These are phyloP conservation scores for Hirsutella thompsonii DNA, from an alignment of 2,329 filamentous ascomycete genomes.

Conservation along the genomic window DNA sequence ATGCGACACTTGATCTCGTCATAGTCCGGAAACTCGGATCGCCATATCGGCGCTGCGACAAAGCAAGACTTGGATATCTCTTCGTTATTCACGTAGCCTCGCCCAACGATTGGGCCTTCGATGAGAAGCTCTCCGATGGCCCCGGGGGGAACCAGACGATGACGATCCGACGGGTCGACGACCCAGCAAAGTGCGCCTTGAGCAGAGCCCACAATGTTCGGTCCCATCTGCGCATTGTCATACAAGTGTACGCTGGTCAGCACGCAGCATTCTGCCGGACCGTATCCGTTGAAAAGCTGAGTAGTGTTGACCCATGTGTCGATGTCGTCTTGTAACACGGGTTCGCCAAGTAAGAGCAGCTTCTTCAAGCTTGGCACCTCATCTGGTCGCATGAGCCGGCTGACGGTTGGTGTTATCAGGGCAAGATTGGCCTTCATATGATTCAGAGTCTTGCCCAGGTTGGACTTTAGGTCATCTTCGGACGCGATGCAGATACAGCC, in stretches of 20 bases:
- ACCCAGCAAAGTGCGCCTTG: constrained; percentile 10
- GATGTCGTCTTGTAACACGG: neutral
- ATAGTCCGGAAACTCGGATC: constrained; percentile 10
- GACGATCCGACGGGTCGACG: constrained; percentile 8
- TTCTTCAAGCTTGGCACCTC: constrained; percentile 32
- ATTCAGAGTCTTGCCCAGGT: constrained; percentile 30
- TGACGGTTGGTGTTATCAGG: constrained; percentile 36
- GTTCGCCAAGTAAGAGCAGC: constrained; percentile 16
- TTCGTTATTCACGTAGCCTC: constrained; percentile 32
- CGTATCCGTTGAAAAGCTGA: constrained; percentile 25
- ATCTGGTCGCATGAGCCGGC: constrained; percentile 30
- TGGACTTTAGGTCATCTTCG: constrained; percentile 38
- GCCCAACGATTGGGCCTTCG: constrained; percentile 30
- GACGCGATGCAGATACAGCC: constrained; percentile 41
- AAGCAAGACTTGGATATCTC: constrained; percentile 15
- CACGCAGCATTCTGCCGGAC: constrained; percentile 27
- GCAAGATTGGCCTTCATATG: constrained; percentile 33
- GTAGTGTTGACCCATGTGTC: neutral
- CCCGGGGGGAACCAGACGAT: constrained; percentile 12
- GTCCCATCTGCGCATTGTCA: constrained; percentile 14
- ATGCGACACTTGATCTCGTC: neutral
- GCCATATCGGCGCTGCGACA: constrained; percentile 28
- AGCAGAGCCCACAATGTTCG: constrained; percentile 10
- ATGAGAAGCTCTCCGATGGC: constrained; percentile 20
- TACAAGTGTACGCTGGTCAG: neutral